Evolutionary conservation across 805 yeast species (phyloP).

Genomic region (Saccharomyces mikatae): DNA sequence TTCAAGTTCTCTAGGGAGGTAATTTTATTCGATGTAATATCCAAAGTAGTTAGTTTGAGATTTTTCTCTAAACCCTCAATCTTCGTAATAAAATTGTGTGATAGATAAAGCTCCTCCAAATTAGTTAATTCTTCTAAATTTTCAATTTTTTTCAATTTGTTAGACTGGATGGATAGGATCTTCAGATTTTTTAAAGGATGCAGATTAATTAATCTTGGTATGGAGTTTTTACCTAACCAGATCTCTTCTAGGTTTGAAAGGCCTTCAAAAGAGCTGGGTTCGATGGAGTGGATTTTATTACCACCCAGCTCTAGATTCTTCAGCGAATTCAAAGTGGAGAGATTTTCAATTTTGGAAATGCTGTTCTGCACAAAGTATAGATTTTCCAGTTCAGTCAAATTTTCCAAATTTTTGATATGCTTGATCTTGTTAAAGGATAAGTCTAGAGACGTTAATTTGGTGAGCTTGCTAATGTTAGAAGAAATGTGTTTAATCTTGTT

Average conservation of each 20-base stretch:
- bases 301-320: slow-evolving; percentile 86
- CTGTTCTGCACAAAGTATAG: slow-evolving; percentile 85
- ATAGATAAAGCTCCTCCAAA: slow-evolving; percentile 78
- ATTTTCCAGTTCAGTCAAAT: slow-evolving; percentile 52
- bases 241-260: slow-evolving; percentile 58
- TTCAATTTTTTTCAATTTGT: slow-evolving; percentile 68
- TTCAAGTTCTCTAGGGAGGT: slow-evolving; percentile 51
- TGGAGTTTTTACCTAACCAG: slow-evolving; percentile 89
- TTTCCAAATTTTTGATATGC: slow-evolving; percentile 70
- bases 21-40: slow-evolving; percentile 70
- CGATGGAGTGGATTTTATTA: slow-evolving; percentile 48
- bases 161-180: slow-evolving; percentile 82
- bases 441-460: slow-evolving; percentile 55
- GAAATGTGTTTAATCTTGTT: slow-evolving; percentile 84
- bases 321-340: slow-evolving; percentile 49
- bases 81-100: slow-evolving; percentile 70
- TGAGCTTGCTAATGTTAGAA: slow-evolving; percentile 53
- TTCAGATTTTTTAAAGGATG: slow-evolving; percentile 50
- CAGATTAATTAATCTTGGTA: slow-evolving; percentile 57
- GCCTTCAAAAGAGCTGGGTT: slow-evolving; percentile 37
- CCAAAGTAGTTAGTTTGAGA: slow-evolving; percentile 60
- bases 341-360: slow-evolving; percentile 60
- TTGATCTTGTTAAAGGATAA: slow-evolving; percentile 84
- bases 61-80: slow-evolving; percentile 75
- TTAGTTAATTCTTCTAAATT: slow-evolving; percentile 65